Base-by-base conservation (phyloP, 2,329 filamentous ascomycete species). In the Xylaria sp. region DNA sequence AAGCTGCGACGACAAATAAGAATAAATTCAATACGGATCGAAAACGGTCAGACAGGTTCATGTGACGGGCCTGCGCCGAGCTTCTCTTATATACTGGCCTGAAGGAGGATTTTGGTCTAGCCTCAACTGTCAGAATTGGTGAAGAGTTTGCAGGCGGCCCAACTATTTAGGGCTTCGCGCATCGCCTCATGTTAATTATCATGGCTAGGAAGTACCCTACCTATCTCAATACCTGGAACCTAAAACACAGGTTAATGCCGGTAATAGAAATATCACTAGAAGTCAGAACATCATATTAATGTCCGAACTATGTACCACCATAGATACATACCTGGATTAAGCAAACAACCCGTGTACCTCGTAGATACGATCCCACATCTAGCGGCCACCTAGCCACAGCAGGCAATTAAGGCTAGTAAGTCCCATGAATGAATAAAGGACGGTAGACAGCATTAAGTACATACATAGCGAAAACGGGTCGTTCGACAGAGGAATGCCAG, bases 201-300 rank as follows among this genome's bases (percentile, higher is more conserved):
- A 9, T 45, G 19, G 12, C 21, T 12, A 24, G 57, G 45, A 60
- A 27, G 48, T 32, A 30, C 19, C 9, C 39, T 34, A 32, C 17
- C 19, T 24, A 50, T 54, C 27, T 63, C 24, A 17, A 24, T 5
- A 57, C 42, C 42, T 48, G 64, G 58, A 58, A 64, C 61, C 42
- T 56, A 58, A 63, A 58, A 64, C 61, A 53, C 30, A 7, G 53
- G 48, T 36, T 24, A 42, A n/a, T 39, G 12, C 19, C 47, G 24
- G 14, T 54, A 54, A 32, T 47, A 27, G 4, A 61, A 56, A 56
- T 50, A 19, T 47, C 27, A 30, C 34, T 21, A 63, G 27, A 19
- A 19, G 12, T 34, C 21, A 27, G 42, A 56, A 24, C 30, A 34
- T 51, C 30, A 36, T 34, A 54, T 34, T 36, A 36, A 36, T 34